Evolutionary conservation across 2,329 filamentous ascomycete genomes (phyloP), one percentile per base, ranked within the genome.

Genomic region (Fusarium armeniacum): DNA sequence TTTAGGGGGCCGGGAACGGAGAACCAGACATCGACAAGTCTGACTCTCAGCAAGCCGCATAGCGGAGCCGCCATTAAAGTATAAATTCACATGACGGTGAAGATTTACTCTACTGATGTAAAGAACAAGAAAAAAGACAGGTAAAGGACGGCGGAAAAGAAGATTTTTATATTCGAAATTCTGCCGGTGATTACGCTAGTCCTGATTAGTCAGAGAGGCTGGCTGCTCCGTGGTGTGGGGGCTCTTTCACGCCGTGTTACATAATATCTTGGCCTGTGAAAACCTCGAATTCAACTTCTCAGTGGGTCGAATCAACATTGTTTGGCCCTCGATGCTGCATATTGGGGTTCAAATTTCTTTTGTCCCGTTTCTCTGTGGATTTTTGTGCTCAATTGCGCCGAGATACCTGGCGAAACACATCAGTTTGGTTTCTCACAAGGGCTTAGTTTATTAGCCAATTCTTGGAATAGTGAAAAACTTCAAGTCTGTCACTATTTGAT

Each of bases 1-100:
- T 86, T 63, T 82, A 72, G 83, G 83, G 78, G 84, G 84, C 84
- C 83, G 84, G 84, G 84, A 86, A 86, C 84, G 84, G 83, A 84
- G 81, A 83, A 79, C 84, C 80, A 84, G 81, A 81, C 82, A 86
- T 81, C 75, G 81, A 76, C 77, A 76, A 74, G 67, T 76, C 79
- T 82, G 83, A 81, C 83, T 82, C 83, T 84, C 83, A 86, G 84
- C 83, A 84, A 84, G 83, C 83, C 83, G 82, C 83, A 76, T 77
- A 76, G 84, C 82, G 84, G 83, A 85, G 84, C 83, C 84, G 78
- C 81, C 83, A 76, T 79, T 79, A 80, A 81, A 82, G 75, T 78
- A 80, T 79, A 81, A 82, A 83, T 69, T 69, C 68, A 71, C 61
- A 55, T 71, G 69, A 71, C 69, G 69, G 61, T 71, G 68, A 65